These are phyloP conservation scores for Citrus australasica DNA, from an alignment of 345 rosid genomes.

Conservation along the genomic window DNA sequence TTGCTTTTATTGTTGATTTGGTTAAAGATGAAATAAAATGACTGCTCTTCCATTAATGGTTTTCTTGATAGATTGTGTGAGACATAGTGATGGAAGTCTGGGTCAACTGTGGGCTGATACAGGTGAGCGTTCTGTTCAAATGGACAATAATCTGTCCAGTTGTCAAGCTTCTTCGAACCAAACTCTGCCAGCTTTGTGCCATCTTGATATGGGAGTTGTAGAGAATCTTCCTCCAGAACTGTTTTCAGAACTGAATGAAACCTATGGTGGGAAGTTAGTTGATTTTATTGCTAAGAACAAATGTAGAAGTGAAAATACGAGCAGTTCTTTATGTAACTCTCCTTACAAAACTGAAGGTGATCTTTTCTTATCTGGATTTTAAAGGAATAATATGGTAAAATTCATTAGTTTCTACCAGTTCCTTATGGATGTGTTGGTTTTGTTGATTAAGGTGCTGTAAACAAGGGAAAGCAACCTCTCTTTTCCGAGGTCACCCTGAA, in stretches of 20 bases:
- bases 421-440: conserved; percentile 8
- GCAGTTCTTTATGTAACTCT: conserved; percentile 18
- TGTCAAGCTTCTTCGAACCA: conserved; percentile 25
- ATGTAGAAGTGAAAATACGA: conserved; percentile 32
- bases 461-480: conserved; percentile 19
- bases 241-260: conserved; percentile 73
- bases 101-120: conserved; percentile 23
- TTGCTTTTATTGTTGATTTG: not conserved
- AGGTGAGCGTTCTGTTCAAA: conserved; percentile 32
- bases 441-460: conserved; percentile 18
- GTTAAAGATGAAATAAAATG: not conserved
- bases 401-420: not conserved
- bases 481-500: conserved; percentile 18
- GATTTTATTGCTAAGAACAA: conserved; percentile 51
- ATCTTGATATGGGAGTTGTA: conserved; percentile 80
- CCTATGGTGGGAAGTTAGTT: conserved; percentile 68
- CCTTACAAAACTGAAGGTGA: conserved; percentile 34
- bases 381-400: not conserved
- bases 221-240: conserved; percentile 84
- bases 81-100: conserved; percentile 29
- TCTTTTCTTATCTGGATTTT: conserved; percentile 7
- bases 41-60: conserved; percentile 7
- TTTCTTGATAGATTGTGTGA: conserved; percentile 41
- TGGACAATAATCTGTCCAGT: conserved; percentile 25
- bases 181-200: conserved; percentile 57